Evolutionary conservation across 2,329 filamentous ascomycete genomes (phyloP), one percentile per base, ranked within the genome.

Genomic region (Tolypocladium amazonense): DNA sequence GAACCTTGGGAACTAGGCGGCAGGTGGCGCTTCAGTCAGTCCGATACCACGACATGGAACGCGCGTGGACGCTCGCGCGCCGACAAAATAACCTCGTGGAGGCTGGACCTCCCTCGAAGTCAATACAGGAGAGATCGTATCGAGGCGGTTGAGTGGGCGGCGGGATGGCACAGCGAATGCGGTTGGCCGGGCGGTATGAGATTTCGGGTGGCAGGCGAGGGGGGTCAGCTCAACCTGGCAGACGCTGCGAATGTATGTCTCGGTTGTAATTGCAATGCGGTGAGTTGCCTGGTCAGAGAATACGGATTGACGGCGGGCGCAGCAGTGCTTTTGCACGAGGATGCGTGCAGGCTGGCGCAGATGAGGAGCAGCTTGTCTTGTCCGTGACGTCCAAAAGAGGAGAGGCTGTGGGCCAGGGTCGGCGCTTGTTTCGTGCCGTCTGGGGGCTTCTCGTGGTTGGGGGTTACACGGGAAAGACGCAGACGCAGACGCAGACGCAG

Each of bases 21-120:
- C 64, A 73, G 70, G 68, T 68, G 72, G 71, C 67, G 73, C 65
- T 65, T 57, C 55, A 61, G 64, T 67, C 65, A 66, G 65, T 66
- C 66, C 68, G 69, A 64, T 65, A 72, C 70, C 72, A 73, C 76
- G 66, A 71, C 72, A 73, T 72, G 68, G 68, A 70, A 69, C 66
- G 64, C 64, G 52, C 62, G 61, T 68, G 63, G 67, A 37, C 68
- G 71, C 64, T 68, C 68, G 66, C 63, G 69, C 65, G 67, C 67
- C 69, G 69, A 69, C 70, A 35, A 23, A 15, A 33, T n/a, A 25
- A 35, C 27, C 55, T 41, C n/a, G 55, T 5, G 12, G 25, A 56
- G 39, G 38, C 55, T 56, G 39, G 39, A 43, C 18, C 5, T n/a
- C 23, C 38, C 14, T 33, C 38, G 20, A n/a, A n/a, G 12, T 7